These are phyloP conservation scores for Pseudopyrenochaeta lycopersici DNA, from an alignment of 2,329 filamentous ascomycete genomes.

Conservation along the genomic window DNA sequence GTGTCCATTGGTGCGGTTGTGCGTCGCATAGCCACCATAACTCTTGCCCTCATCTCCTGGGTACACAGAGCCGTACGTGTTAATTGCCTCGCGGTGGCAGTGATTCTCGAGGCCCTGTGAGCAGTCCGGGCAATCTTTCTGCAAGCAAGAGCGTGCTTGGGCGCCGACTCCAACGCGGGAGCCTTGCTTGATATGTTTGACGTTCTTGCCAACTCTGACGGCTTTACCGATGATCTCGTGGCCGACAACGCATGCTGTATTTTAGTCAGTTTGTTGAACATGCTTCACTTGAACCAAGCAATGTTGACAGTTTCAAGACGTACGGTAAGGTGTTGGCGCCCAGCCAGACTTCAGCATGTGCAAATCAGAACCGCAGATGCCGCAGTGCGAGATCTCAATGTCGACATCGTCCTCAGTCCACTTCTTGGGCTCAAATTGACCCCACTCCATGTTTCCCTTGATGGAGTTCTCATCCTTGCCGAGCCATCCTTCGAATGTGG, in stretches of 20 bases:
- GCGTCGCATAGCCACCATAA: slow-evolving; percentile 70
- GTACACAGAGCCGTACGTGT: slow-evolving; percentile 58
- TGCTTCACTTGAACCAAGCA: neutral
- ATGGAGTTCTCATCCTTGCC: slow-evolving; percentile 59
- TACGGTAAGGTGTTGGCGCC: slow-evolving; percentile 37
- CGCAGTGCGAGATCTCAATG: slow-evolving; percentile 52
- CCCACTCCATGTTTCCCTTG: slow-evolving; percentile 65
- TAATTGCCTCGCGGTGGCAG: slow-evolving; percentile 51
- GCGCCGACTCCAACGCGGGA: slow-evolving; percentile 65
- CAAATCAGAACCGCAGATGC: slow-evolving; percentile 47
- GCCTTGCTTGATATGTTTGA: slow-evolving; percentile 65
- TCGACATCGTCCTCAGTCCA: slow-evolving; percentile 72
- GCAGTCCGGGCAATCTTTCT: slow-evolving; percentile 54
- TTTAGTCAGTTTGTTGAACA: slow-evolving; percentile 29
- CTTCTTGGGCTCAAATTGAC: slow-evolving; percentile 54
- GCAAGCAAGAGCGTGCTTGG: slow-evolving; percentile 57
- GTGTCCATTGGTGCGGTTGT: slow-evolving; percentile 78
- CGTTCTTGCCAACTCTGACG: slow-evolving; percentile 54
- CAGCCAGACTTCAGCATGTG: slow-evolving; percentile 51
- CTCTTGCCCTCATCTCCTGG: slow-evolving; percentile 65
- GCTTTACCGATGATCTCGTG: slow-evolving; percentile 54
- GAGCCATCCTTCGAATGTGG: slow-evolving; percentile 64
- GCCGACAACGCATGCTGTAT: slow-evolving; percentile 52
- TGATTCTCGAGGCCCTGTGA: slow-evolving; percentile 59
- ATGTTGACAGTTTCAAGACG: neutral